Evolutionary conservation across 768 basidiomycete species (phyloP), one percentile per base, ranked within the genome.

Genomic region (Boletus pseudo-olivaceus): DNA sequence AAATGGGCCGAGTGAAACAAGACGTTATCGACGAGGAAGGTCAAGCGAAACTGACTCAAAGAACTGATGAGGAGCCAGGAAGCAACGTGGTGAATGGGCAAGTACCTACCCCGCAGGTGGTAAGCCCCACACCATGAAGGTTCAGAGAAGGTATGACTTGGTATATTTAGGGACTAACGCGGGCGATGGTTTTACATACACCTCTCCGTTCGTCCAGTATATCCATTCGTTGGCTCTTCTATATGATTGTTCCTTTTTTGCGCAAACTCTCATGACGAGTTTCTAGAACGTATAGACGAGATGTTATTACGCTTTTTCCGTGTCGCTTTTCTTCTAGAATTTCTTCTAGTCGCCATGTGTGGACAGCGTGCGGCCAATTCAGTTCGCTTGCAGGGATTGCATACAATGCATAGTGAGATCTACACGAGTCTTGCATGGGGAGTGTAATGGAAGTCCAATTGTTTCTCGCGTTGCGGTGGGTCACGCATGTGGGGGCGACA

Each of bases 1-100:
- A 93, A 75, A 90, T 94, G 84, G 75, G 78, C 44, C 79, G 79
- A 68, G 77, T 90, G 49, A 73, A 80, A 42, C 65, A 72, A 40
- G 74, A 72, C 19, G 72, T 76, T 20, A 54, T 64, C 8, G 63
- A 69, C 44, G 65, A 65, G 35, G 72, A 67, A 49, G 72, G 70
- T 15, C 72, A 75, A 56, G 68, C 68, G 1, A 69, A 70, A 53
- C 56, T 70, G 42, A 67, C 66, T 46, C 72, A 58, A 55, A 65
- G 68, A 60, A 72, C 64, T 66, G 63, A 74, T 50, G 69, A 69
- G 56, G 67, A 72, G 45, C 49, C 66, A 63, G 76, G 75, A 52
- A 76, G 65, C 56, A 65, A 68, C n/a, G 59, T 75, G 57, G 72
- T 75, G 40, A 67, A 76, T 53, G 77, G 76, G 40, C 65, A 64